Evolutionary conservation across 768 basidiomycete species (phyloP).

Genomic region (Trichaptum fuscoviolaceum): DNA sequence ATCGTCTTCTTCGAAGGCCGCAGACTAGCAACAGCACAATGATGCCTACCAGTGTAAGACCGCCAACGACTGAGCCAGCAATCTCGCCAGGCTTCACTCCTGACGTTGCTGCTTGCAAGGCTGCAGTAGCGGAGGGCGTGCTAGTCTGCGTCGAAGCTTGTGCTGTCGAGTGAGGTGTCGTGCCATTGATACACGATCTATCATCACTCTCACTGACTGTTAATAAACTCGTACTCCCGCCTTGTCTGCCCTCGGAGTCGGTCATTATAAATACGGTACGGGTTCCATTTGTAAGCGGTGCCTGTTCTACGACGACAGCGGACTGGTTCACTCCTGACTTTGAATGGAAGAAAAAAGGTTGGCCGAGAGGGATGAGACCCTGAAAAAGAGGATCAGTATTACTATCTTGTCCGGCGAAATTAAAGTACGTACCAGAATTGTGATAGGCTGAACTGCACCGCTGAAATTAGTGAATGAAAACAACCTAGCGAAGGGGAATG

Average conservation of each 20-base stretch:
- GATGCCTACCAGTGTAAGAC: constrained; percentile 47
- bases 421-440: constrained; percentile 39
- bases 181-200: constrained; percentile 43
- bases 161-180: constrained; percentile 51
- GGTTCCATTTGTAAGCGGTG: constrained; percentile 53
- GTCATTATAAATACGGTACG: constrained; percentile 52
- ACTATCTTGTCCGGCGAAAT: not conserved
- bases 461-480: constrained; percentile 36
- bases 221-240: constrained; percentile 55
- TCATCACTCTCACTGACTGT: constrained; percentile 44
- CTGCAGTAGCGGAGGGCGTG: constrained; percentile 15
- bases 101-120: constrained; percentile 28
- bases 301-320: constrained; percentile 45
- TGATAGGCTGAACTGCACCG: constrained; percentile 47
- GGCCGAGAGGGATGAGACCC: constrained; percentile 63
- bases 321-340: constrained; percentile 33
- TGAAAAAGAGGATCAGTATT: constrained; percentile 20
- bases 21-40: constrained; percentile 43
- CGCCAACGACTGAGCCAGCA: constrained; percentile 38
- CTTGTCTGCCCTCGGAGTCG: constrained; percentile 44
- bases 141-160: constrained; percentile 20
- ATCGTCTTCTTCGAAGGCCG: constrained; percentile 30
- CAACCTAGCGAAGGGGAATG: constrained; percentile 11
- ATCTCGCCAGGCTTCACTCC: constrained; percentile 37
- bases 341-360: constrained; percentile 34